These are phyloP conservation scores for Backusella luteola DNA, from an alignment of 192 early-diverging fungal genomes.

Conservation along the genomic window DNA sequence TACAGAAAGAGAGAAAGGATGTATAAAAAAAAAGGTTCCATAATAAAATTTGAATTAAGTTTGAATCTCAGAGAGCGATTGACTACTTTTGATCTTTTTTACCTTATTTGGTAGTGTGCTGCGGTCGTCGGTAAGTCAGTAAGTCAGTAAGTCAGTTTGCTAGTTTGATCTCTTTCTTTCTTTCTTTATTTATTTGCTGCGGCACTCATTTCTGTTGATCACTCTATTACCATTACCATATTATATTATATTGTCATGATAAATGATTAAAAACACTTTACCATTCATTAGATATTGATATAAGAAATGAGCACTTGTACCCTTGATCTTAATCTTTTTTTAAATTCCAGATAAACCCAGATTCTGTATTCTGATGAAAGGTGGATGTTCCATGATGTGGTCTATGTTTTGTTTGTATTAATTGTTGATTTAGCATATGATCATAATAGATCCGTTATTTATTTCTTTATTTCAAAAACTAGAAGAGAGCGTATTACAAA, in stretches of 20 bases:
- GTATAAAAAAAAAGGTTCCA: background rate
- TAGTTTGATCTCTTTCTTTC: background rate
- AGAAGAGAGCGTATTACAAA: background rate
- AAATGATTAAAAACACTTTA: too few relatives aligned
- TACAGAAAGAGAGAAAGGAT: background rate
- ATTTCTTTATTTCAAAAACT: background rate
- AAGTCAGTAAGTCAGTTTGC: background rate
- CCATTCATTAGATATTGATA: too few relatives aligned
- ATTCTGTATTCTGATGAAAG: background rate
- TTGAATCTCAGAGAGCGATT: background rate
- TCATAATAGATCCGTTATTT: background rate
- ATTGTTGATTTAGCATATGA: background rate
- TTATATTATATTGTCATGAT: too few relatives aligned
- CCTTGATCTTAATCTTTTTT: background rate
- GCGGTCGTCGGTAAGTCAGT: background rate
- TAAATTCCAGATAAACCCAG: background rate
- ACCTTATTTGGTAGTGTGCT: background rate
- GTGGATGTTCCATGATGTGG: background rate
- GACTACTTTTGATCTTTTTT: constrained; percentile 9
- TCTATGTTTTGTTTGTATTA: background rate
- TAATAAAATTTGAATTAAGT: background rate
- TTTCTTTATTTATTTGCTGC: background rate
- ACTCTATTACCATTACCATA: too few relatives aligned
- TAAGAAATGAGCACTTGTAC: background rate
- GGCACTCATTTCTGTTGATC: background rate